These are phyloP conservation scores for Aureobasidium sp. DNA, from an alignment of 2,329 filamentous ascomycete genomes.

Conservation along the genomic window DNA sequence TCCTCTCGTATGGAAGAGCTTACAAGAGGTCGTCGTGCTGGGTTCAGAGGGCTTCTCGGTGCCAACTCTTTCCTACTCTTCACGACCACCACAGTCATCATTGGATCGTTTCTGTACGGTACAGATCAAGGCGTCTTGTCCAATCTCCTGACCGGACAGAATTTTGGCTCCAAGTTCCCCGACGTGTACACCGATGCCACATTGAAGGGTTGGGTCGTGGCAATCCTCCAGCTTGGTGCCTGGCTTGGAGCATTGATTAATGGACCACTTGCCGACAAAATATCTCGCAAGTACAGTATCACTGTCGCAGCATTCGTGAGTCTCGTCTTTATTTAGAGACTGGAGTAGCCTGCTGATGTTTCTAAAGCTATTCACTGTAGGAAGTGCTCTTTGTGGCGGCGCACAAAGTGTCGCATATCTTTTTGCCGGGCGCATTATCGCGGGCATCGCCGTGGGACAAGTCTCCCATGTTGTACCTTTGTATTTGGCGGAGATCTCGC, in stretches of 20 bases:
- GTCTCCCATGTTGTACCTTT: slow-evolving; percentile 21
- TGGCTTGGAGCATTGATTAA: slow-evolving; percentile 68
- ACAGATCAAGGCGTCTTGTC: neutral
- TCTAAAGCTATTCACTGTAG: neutral
- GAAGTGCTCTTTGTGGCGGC: slow-evolving; percentile 60
- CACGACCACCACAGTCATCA: neutral
- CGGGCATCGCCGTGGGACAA: slow-evolving; percentile 9
- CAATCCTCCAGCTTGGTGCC: slow-evolving; percentile 65
- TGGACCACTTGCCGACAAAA: slow-evolving; percentile 63
- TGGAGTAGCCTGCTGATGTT: neutral
- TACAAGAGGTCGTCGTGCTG: neutral
- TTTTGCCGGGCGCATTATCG: slow-evolving; percentile 30
- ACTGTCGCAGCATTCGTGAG: slow-evolving; percentile 53
- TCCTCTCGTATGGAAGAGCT: neutral
- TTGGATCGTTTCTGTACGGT: neutral
- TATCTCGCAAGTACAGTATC: slow-evolving; percentile 63
- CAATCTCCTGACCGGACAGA: neutral
- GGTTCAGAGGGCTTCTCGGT: neutral
- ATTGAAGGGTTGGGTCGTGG: slow-evolving; percentile 39
- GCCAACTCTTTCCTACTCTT: neutral
- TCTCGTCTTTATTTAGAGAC: neutral
- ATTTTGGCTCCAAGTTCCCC: slow-evolving; percentile 1
- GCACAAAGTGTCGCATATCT: slow-evolving; percentile 55
- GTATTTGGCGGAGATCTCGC: slow-evolving; percentile 41
- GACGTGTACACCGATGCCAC: slow-evolving; percentile 21